A percentile compares a stretch with the other conserved stretches of the same genome.
Evolutionary conservation across 1,284 basidiomycete species (phyloP).

Genomic region (Heliocybe sulcata): DNA sequence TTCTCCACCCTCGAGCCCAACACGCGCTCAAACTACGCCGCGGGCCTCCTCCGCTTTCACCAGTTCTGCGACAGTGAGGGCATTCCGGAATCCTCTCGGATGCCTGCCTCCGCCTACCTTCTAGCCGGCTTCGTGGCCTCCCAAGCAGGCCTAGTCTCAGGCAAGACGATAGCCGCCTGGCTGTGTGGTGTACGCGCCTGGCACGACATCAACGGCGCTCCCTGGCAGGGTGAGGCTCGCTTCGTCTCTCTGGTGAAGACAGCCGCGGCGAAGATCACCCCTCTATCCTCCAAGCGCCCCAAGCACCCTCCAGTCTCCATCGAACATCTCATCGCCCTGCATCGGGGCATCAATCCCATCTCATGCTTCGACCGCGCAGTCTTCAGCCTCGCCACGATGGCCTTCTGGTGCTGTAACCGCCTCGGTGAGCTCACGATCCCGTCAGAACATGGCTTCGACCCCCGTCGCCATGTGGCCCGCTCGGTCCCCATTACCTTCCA

Average conservation of each 20-base stretch:
- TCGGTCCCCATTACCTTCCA: too few species aligned
- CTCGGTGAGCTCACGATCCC: not conserved
- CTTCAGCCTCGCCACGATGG: not conserved
- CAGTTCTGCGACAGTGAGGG: slow-evolving; percentile 25
- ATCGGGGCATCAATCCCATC: not conserved
- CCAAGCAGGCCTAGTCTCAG: not conserved
- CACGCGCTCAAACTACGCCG: slow-evolving; percentile 21
- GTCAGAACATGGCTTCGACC: too few species aligned
- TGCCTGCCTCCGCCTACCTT: slow-evolving; percentile 23
- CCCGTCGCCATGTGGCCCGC: too few species aligned
- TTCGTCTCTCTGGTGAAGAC: slow-evolving; percentile 4
- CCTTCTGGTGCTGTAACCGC: not conserved
- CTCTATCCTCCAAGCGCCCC: not conserved
- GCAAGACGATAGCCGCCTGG: slow-evolving; percentile 13
- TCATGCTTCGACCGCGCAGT: not conserved
- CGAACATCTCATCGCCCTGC: not conserved
- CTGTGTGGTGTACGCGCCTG: slow-evolving; percentile 22
- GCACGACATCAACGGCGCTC: slow-evolving; percentile 23
- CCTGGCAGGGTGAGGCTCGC: slow-evolving; percentile 20
- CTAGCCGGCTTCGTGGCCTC: slow-evolving; percentile 18
- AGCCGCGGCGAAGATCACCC: not conserved
- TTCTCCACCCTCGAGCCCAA: slow-evolving; percentile 8
- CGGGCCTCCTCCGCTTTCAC: slow-evolving; percentile 24
- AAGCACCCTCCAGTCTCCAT: not conserved
- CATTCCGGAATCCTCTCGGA: slow-evolving; percentile 19